These are phyloP conservation scores for Asterella californica DNA, from an alignment of 225 moss, liverwort and hornwort species.

Conservation along the genomic window DNA sequence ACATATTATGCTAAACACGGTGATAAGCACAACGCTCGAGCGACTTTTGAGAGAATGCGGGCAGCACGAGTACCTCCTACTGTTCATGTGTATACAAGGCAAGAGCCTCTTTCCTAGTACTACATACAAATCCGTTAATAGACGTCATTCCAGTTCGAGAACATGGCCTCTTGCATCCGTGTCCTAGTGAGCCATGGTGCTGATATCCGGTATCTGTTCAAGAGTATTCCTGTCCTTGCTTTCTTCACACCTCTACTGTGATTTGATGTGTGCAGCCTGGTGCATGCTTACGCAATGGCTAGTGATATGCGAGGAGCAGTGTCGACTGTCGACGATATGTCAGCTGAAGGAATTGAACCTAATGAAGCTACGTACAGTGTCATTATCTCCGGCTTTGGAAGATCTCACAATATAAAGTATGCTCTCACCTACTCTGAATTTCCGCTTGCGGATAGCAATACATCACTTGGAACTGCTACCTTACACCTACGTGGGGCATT, in stretches of 20 bases:
- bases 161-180: background rate
- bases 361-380: conserved; percentile 79
- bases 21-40: conserved; percentile 70
- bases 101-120: conserved; percentile 6
- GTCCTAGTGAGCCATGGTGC: background rate
- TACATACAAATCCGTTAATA: background rate
- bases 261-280: conserved; percentile 46
- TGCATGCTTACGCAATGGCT: conserved; percentile 67
- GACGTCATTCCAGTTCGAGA: background rate
- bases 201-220: background rate
- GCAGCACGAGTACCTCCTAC: conserved; percentile 65
- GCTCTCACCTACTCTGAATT: conserved; percentile 23
- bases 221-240: conserved; percentile 7
- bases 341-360: conserved; percentile 54
- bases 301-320: conserved; percentile 72
- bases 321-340: conserved; percentile 71
- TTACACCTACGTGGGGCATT: too few species aligned
- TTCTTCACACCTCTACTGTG: background rate
- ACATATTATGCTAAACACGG: conserved; percentile 72
- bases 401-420: conserved; percentile 61
- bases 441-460: background rate
- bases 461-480: too few species aligned
- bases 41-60: conserved; percentile 71
- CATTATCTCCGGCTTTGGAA: conserved; percentile 70
- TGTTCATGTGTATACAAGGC: conserved; percentile 78